Evolutionary conservation across 306 rosid genomes (phyloP), one percentile per base, ranked within the genome.

Genomic region (Trifolium repens): DNA sequence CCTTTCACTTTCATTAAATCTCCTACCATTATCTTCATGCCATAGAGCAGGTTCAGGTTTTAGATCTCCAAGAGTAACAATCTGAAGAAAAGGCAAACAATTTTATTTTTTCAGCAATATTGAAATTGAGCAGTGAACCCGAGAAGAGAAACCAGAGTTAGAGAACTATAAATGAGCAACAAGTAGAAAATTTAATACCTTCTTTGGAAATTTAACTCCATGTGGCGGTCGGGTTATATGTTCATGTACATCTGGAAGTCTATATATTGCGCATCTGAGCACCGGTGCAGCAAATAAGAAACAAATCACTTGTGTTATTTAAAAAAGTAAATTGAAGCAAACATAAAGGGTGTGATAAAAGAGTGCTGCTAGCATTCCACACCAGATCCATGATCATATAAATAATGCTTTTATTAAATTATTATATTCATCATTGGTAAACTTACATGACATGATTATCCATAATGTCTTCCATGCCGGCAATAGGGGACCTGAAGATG

Each of bases 401-500:
- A 52, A 44, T 46, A 17, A 27, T 66, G 75, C 42, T 43, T 34
- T 27, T 47, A 60, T 30, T 42, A 67, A n/a, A 59, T 37, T 39
- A 72, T 8, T 27, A 61, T 32, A 55, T 17, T 74, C 26, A 34
- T 54, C 12, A 27, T 43, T 68, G 13, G 61, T 69, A 71, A 42
- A 76, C 97, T 87, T 86, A 96, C 99, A 92, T 80, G 84, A 96
- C 99, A 86, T 96, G 97, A 72, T 96, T 96, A 83, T 92, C 96
- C 86, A 90, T 82, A 68, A 96, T 89, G 84, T 96, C 98, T 84
- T 92, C 96, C 97, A 96, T 66, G 77, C 87, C 84, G 72, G 63
- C 76, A 79, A 96, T 88, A 78, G 99, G 99, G 60, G 99, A 96
- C 82, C 97, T 88, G 65, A 96, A 92, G 76, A 96, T 86, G 19